Percentiles rank a stretch among this genome's conserved stretches.
Evolutionary conservation across 768 basidiomycete genomes (phyloP).

Genomic region (Xerocomus brunneocitrinus): DNA sequence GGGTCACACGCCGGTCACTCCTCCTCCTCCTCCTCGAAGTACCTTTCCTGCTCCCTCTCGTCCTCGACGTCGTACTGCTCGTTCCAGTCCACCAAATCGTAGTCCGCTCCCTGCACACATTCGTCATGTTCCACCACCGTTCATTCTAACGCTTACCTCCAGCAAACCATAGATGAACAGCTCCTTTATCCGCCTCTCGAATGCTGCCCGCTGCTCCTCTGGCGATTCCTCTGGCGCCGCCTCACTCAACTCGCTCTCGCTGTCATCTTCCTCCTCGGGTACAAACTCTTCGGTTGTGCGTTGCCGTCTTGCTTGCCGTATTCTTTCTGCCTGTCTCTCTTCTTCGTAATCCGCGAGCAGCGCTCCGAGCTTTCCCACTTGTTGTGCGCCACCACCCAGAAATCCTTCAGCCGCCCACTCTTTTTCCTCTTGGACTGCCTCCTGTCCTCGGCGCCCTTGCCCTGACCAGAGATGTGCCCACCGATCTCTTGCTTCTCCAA

Average conservation of each 20-base stretch:
- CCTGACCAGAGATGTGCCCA: slow-evolving; percentile 75
- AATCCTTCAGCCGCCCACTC: slow-evolving; percentile 65
- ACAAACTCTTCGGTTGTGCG: slow-evolving; percentile 42
- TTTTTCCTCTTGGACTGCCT: slow-evolving; percentile 61
- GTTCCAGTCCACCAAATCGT: slow-evolving; percentile 72
- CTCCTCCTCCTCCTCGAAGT: slow-evolving; percentile 70
- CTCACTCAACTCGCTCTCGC: slow-evolving; percentile 35
- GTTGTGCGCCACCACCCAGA: slow-evolving; percentile 48
- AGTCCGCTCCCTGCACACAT: slow-evolving; percentile 53
- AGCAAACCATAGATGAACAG: slow-evolving; percentile 72
- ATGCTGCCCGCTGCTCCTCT: slow-evolving; percentile 46
- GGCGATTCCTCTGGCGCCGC: slow-evolving; percentile 38
- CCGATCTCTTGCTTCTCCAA: slow-evolving; percentile 45
- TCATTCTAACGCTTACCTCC: slow-evolving; percentile 44
- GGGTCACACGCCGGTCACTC: slow-evolving; percentile 25
- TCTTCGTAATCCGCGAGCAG: slow-evolving; percentile 73
- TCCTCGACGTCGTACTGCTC: slow-evolving; percentile 59
- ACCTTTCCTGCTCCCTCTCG: slow-evolving; percentile 63
- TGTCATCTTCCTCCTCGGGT: slow-evolving; percentile 61
- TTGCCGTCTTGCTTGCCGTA: slow-evolving; percentile 43
- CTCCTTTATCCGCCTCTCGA: slow-evolving; percentile 62
- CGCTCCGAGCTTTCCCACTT: slow-evolving; percentile 65
- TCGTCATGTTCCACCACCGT: not conserved
- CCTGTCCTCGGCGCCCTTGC: slow-evolving; percentile 41
- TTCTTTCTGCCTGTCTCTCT: slow-evolving; percentile 65